A percentile compares a stretch with the other conserved stretches of the same genome.
Conservation (phyloP, 805 yeast genomes). For the Candida maesae region DNA sequence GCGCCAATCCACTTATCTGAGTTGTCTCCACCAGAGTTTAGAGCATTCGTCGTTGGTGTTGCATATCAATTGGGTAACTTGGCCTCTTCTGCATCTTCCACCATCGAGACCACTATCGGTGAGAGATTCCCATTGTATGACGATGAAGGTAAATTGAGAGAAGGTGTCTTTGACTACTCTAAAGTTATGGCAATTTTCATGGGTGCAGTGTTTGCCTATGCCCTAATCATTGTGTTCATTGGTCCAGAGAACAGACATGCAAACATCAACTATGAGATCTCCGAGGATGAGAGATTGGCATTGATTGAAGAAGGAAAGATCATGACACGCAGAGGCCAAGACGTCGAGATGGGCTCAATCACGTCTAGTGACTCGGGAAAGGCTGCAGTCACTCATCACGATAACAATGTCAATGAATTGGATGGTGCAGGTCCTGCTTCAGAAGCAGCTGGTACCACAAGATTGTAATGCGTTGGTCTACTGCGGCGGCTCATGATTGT, state of each 20-base stretch:
- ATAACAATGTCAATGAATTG: not conserved
- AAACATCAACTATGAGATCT: conserved; percentile 23
- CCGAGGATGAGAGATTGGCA: conserved; percentile 23
- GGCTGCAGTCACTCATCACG: conserved; percentile 7
- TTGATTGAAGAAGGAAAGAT: conserved; percentile 25
- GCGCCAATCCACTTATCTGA: conserved; percentile 60
- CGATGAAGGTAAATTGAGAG: conserved; percentile 27
- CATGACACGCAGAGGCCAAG: conserved; percentile 16
- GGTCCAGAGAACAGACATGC: conserved; percentile 57
- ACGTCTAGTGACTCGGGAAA: conserved; percentile 10
- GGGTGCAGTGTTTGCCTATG: conserved; percentile 57
- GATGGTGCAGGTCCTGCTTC: not conserved
- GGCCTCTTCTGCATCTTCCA: conserved; percentile 62
- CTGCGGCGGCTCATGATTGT: too few relatives aligned
- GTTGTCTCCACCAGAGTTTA: conserved; percentile 57
- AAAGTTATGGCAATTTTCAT: conserved; percentile 64
- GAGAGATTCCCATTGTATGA: conserved; percentile 43
- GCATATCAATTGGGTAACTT: conserved; percentile 68
- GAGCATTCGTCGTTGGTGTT: conserved; percentile 60
- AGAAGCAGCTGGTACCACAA: too few relatives aligned
- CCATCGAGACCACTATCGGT: conserved; percentile 62
- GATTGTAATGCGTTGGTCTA: too few relatives aligned
- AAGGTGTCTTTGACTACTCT: conserved; percentile 45
- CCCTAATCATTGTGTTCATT: conserved; percentile 44
- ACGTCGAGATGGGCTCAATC: conserved; percentile 12